Base-by-base conservation (phyloP, 179 eudicot species). In the Silene vulgaris region DNA sequence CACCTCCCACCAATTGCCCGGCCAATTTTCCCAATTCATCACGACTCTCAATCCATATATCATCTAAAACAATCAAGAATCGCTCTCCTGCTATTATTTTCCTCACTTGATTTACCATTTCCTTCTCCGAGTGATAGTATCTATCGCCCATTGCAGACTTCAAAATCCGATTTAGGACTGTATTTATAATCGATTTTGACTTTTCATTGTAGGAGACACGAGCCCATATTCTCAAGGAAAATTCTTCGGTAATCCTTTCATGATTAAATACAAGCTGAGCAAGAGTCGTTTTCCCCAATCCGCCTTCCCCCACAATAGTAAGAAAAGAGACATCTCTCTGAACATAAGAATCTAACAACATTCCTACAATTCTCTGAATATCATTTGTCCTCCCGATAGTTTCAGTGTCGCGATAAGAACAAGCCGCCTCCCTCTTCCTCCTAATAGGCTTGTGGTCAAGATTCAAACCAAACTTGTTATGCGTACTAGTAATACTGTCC, bases 381-480 rank as follows among this genome's bases (percentile, higher is more conserved):
- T 80, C 86, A 1, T 32, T 71, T 0, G 75, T 83, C 70, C 83
- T 78, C 35, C 84, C 86, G 52, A 83, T 73, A 43, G 72, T 52
- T 2, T 30, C 62, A 4, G 8, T 72, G 26, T 59, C 16, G 0
- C 29, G 56, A 73, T 74, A 68, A 32, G 76, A 59, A 40, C 69
- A 20, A 5, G 69, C 74, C 9, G 61, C 76, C 14, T 52, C 61
- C 30, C 30, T 48, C 23, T 64, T 72, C 28, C 45, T 73, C 20
- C 43, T 35, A 21, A 28, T 71, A n/a, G 71, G 75, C 26, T 63
- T 13, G 56, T 54, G 7, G 1, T 71, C 72, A 63, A 77, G 16
- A 59, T 37, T 61, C 12, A 80, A 77, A 8, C 78, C 78, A 74
- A 82, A 82, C 45, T 77, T 40, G 32, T 16, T 69, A 59, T 71